Percentiles rank a stretch among this genome's conserved stretches.
phyloP scores from a whole-genome alignment of 2,329 filamentous ascomycete species.

The Chrysoporthe puriensis region DNA sequence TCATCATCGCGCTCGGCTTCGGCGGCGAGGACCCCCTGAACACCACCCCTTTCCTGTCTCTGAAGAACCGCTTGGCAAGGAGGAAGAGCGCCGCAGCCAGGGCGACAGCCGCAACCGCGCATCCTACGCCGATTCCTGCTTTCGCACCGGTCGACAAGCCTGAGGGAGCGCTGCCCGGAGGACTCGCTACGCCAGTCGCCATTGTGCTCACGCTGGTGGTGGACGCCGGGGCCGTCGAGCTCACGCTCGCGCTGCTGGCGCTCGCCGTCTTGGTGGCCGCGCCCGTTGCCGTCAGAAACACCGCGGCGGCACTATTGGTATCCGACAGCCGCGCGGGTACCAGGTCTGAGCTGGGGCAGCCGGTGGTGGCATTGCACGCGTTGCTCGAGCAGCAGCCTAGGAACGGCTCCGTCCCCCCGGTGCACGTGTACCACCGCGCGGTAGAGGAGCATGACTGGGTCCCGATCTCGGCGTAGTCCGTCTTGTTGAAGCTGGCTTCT shows the following conservation, averaged over 20 bases:
- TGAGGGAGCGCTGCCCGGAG: background rate
- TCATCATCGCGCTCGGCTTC: background rate
- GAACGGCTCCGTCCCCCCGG: conserved; percentile 37
- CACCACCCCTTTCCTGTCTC: conserved; percentile 12
- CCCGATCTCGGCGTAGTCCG: conserved; percentile 35
- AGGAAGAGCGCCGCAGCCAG: conserved; percentile 22
- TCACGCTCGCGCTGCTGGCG: background rate
- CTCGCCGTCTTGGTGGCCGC: background rate
- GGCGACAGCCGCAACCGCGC: conserved; percentile 21
- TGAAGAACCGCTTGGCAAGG: conserved; percentile 6
- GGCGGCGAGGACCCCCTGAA: conserved; percentile 19
- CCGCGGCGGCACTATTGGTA: conserved; percentile 18
- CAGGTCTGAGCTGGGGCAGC: conserved; percentile 34
- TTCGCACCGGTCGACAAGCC: conserved; percentile 29
- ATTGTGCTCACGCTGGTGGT: background rate
- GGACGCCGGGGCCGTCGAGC: background rate
- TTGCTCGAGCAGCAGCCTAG: conserved; percentile 44
- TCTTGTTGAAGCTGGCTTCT: conserved; percentile 36
- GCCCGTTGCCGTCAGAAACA: conserved; percentile 22
- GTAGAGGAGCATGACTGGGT: conserved; percentile 39
- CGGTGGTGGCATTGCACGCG: conserved; percentile 36
- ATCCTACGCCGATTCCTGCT: conserved; percentile 29
- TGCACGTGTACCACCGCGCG: conserved; percentile 42
- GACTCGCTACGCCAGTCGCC: background rate
- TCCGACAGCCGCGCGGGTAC: conserved; percentile 35